Base-by-base conservation (phyloP, 2,329 filamentous ascomycete species). In the Orbilia blumenaviensis region DNA sequence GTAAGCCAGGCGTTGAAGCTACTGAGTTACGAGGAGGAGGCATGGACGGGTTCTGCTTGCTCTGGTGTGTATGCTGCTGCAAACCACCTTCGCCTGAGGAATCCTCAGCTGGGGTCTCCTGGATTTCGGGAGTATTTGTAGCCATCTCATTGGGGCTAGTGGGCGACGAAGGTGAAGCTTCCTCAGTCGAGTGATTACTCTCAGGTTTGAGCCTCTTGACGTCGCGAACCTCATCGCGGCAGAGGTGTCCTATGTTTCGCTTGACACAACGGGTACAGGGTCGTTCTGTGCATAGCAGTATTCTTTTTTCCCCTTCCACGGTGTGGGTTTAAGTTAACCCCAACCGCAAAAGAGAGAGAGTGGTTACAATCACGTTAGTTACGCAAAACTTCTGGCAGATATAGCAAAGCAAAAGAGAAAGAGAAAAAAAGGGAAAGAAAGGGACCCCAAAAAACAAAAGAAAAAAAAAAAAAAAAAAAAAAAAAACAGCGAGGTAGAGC, bases 191-290 rank as follows among this genome's bases (percentile, higher is more conserved):
- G 69, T 78, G 69, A 29, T 66, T 67, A 60, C 79, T 75, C 54
- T 88, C 86, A 82, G 85, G 87, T 85, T 94, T 97, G 80, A 88
- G 84, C 84, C 94, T 94, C 84, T 95, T 96, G 75, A 89, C 86
- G 81, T 99, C 94, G 83, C 94, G 90, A 80, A 94, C 94, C 84
- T 98, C 95, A 84, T 99, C 95, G 85, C 97, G 95, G 84, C 95
- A 99, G 79, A 99, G 88, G 84, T 99, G 95, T 81, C 94, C 95
- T 83, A 99, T 99, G 85, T 97, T 97, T 82, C 95, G 91, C 85
- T 98, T 99, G 84, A 98, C 92, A 86, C 95, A 99, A 85, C 95
- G 89, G 81, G 93, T 94, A 88, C 95, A 99, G 81, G 95, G 95
- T 83, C 95, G 91, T 86, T 96, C 93, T 80, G 67, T 72, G 78